These are phyloP conservation scores for Trichoderma breve DNA, from an alignment of 2,329 filamentous ascomycete species.

Conservation along the genomic window DNA sequence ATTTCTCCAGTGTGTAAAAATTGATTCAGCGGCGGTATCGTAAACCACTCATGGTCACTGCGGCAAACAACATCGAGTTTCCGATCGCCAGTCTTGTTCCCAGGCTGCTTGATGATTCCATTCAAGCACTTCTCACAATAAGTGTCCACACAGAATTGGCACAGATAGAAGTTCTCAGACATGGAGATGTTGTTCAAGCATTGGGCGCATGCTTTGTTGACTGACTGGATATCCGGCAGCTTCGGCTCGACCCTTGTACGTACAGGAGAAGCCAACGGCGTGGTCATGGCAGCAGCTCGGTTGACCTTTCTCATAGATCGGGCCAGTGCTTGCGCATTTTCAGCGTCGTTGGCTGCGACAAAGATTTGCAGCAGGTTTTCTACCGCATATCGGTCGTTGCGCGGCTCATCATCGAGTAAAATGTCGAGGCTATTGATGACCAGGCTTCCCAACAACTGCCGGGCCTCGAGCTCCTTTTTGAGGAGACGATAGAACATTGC, in stretches of 20 bases:
- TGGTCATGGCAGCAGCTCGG: slow-evolving; percentile 29
- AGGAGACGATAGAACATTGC: slow-evolving; percentile 38
- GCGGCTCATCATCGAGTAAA: slow-evolving; percentile 40
- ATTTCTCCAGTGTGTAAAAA: slow-evolving; percentile 41
- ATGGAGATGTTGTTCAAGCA: slow-evolving; percentile 37
- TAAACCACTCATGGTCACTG: slow-evolving; percentile 41
- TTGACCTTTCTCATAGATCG: slow-evolving; percentile 41
- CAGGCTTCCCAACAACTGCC: slow-evolving; percentile 32
- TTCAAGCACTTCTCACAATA: slow-evolving; percentile 38
- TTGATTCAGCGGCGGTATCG: slow-evolving; percentile 37
- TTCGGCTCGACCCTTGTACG: slow-evolving; percentile 35
- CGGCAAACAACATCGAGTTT: slow-evolving; percentile 34
- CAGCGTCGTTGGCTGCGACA: slow-evolving; percentile 38
- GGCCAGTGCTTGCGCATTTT: slow-evolving; percentile 37
- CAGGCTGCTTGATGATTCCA: slow-evolving; percentile 30
- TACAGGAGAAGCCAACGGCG: slow-evolving; percentile 31
- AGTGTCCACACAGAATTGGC: slow-evolving; percentile 40
- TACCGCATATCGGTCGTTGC: slow-evolving; percentile 42
- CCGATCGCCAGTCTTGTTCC: slow-evolving; percentile 33
- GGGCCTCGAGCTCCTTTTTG: slow-evolving; percentile 29
- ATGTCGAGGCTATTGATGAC: slow-evolving; percentile 40
- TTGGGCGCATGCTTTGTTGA: slow-evolving; percentile 38
- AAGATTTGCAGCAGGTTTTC: slow-evolving; percentile 42
- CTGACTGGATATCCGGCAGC: slow-evolving; percentile 36
- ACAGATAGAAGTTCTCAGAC: slow-evolving; percentile 36